These are phyloP conservation scores for Hymenoscyphus albidus DNA, from an alignment of 2,329 filamentous ascomycete species.

Conservation along the genomic window DNA sequence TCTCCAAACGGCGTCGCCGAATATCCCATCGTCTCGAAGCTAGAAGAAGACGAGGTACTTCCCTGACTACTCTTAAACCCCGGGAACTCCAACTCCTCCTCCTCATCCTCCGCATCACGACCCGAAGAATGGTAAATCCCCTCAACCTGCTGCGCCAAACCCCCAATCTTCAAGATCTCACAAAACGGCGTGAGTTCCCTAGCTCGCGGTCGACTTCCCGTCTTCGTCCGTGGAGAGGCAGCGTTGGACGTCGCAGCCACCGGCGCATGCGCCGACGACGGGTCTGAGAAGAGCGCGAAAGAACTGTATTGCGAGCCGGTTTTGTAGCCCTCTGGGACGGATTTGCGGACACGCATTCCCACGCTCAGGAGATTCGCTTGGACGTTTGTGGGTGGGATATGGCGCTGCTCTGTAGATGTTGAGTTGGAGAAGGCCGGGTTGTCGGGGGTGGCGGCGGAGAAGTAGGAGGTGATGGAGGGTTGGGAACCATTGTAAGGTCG, in stretches of 20 bases:
- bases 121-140: slow-evolving; percentile 31
- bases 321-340: slow-evolving; percentile 91
- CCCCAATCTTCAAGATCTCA: slow-evolving; percentile 72
- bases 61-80: slow-evolving; percentile 25
- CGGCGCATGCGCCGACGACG: neutral
- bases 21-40: slow-evolving; percentile 10
- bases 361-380: slow-evolving; percentile 85
- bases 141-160: slow-evolving; percentile 49
- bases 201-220: slow-evolving; percentile 27
- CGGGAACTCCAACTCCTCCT: slow-evolving; percentile 25
- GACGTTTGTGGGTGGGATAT: slow-evolving; percentile 46
- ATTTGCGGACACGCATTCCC: slow-evolving; percentile 92
- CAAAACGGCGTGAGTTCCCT: slow-evolving; percentile 76
- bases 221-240: slow-evolving; percentile 9
- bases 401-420: slow-evolving; percentile 35
- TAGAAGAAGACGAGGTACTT: slow-evolving; percentile 20
- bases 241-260: slow-evolving; percentile 16
- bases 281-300: slow-evolving; percentile 51
- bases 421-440: slow-evolving; percentile 21
- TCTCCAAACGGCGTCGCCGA: neutral
- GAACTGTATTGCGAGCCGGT: slow-evolving; percentile 51
- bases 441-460: slow-evolving; percentile 34
- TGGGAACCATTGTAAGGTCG: slow-evolving; percentile 61
- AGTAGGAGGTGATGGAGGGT: slow-evolving; percentile 57
- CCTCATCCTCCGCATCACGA: slow-evolving; percentile 38